Evolutionary conservation across 2,329 filamentous ascomycete genomes (phyloP).

Genomic region (Chrysosporium queenslandicum): DNA sequence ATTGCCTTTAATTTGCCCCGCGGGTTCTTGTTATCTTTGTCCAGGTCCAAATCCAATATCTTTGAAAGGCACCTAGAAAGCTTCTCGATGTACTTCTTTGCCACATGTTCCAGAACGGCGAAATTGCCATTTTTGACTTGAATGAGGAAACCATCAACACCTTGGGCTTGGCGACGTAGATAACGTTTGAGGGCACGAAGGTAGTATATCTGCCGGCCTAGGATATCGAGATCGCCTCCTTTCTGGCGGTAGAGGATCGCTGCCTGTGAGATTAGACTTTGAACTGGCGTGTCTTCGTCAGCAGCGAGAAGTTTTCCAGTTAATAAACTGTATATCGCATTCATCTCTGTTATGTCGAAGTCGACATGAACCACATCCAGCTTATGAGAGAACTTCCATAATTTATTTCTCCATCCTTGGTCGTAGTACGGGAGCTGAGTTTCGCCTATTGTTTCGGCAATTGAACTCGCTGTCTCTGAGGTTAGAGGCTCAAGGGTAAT

Average conservation of each 20-base stretch:
- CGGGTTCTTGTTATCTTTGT: neutral
- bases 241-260: neutral
- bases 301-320: neutral
- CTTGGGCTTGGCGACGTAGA: neutral
- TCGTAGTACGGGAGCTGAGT: neutral
- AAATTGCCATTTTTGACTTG: neutral
- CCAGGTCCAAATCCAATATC: neutral
- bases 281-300: conserved; percentile 17
- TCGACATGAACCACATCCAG: conserved; percentile 22
- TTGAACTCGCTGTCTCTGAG: neutral
- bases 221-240: neutral
- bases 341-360: conserved; percentile 21
- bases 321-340: conserved; percentile 19
- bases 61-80: conserved; percentile 1
- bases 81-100: neutral
- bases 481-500: conserved; percentile 15
- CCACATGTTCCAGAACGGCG: neutral
- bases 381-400: neutral
- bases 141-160: conserved; percentile 1
- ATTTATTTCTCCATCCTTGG: neutral
- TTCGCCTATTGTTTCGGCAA: neutral
- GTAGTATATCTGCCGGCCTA: neutral
- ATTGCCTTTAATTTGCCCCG: neutral
- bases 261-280: conserved; percentile 19
- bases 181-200: neutral